These are phyloP conservation scores for Thalassiosira mediterranea DNA, from an alignment of 352 stramenopile genomes.

Conservation along the genomic window DNA sequence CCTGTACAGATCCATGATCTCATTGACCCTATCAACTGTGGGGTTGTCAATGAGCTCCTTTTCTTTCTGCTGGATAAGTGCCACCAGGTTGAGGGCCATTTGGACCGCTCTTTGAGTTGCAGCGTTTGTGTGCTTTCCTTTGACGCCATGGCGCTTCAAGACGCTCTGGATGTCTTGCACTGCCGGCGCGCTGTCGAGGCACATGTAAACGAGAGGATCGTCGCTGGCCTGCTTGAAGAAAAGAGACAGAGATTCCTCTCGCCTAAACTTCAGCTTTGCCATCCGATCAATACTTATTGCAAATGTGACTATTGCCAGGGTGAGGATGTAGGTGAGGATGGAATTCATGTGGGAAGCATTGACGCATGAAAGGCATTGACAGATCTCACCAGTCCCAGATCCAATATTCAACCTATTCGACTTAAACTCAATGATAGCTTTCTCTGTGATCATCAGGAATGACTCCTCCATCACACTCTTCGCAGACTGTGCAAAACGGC, in stretches of 20 bases:
- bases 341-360: not conserved
- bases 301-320: constrained; percentile 72
- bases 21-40: constrained; percentile 73
- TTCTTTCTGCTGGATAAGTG: constrained; percentile 83
- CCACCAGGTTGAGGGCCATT: constrained; percentile 76
- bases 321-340: too few species aligned
- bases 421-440: constrained; percentile 79
- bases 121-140: constrained; percentile 83
- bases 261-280: constrained; percentile 82
- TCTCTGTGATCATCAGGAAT: constrained; percentile 83
- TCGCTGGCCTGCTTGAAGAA: constrained; percentile 81
- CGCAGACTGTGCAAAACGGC: constrained; percentile 70
- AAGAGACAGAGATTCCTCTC: constrained; percentile 79
- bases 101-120: constrained; percentile 72
- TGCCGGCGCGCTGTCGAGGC: constrained; percentile 67
- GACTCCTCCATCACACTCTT: constrained; percentile 81
- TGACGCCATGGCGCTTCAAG: constrained; percentile 80
- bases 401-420: constrained; percentile 75
- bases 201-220: constrained; percentile 83
- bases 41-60: constrained; percentile 71
- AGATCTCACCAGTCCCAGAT: constrained; percentile 57
- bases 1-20: constrained; percentile 85
- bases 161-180: constrained; percentile 84
- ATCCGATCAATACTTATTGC: constrained; percentile 75
- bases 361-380: too few species aligned